Evolutionary conservation across 1,284 basidiomycete species (phyloP), one percentile per base, ranked within the genome.

Genomic region (Malassezia furfur): DNA sequence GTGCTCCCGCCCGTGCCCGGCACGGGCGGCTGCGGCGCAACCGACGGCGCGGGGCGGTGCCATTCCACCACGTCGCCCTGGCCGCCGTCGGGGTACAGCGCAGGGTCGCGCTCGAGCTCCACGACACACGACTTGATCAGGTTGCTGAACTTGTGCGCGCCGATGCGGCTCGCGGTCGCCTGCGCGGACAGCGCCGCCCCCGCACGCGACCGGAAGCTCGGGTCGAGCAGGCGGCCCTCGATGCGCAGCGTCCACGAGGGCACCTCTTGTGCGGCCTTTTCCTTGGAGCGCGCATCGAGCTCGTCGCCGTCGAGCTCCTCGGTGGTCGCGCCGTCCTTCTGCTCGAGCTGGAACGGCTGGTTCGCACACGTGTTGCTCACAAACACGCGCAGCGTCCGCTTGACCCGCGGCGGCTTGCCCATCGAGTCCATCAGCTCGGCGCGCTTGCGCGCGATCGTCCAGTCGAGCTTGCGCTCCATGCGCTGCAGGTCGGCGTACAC

Each of bases 401-500:
- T 85, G 52, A 86, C 78, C 62, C 76, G 72, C 6, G 76, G 69
- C 8, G 78, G 75, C 57, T 77, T 61, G 44, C 64, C 64, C 50
- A 71, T 54, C 4, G 63, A 63, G 31, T 74, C 71, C 37, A 64
- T 65, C 9, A 74, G 83, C 72, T 96, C 93, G 11, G 87, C 86
- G 62, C 82, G 84, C 76, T 94, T 94, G 63, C 93, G 80, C 64
- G 84, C 84, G 77, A 94, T 84, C 5, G 88, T 93, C 93, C 93
- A 96, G 76, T 96, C 91, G 10, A 96, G 79, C 74, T 86, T 87
- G 60, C 86, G 82, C 76, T 96, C 91, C 81, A 89, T 86, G 58
- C 87, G 84, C 44, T 91, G 78, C 31, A 96, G 79, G 67, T 87
- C 84, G 55, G 83, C 81, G 76, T 96, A 96, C 80, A 93, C 87